phyloP scores from a whole-genome alignment of 192 early-diverging fungal genomes.

The Lobosporangium transversale region DNA sequence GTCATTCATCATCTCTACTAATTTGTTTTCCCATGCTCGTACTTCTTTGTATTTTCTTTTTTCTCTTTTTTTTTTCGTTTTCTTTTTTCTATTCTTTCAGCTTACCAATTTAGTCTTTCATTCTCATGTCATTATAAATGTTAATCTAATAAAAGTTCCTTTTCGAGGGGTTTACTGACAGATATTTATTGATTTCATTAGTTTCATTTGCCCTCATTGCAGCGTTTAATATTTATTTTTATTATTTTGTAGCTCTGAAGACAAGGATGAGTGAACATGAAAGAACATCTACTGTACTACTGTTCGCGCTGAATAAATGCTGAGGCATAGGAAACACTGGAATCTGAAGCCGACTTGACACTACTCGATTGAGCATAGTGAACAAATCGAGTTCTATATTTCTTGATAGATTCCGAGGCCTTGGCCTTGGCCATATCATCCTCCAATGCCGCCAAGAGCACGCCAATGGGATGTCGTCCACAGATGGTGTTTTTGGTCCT shows the following conservation, averaged over 20 bases:
- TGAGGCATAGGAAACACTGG: constrained; percentile 45
- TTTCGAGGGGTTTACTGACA: too few species aligned
- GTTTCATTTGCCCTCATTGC: too few species aligned
- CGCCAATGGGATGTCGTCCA: constrained; percentile 89
- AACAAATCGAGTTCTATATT: constrained; percentile 63
- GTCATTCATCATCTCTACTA: not conserved
- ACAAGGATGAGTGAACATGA: too few species aligned
- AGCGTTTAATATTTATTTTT: too few species aligned
- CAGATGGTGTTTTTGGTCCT: constrained; percentile 94
- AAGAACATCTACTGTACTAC: too few species aligned
- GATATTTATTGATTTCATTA: too few species aligned
- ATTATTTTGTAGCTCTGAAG: too few species aligned
- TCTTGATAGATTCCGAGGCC: not conserved
- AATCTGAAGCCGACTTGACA: constrained; percentile 20
- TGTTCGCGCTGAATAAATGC: constrained; percentile 33
- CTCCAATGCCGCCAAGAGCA: constrained; percentile 78
- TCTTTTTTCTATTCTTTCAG: not conserved
- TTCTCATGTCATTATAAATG: not conserved
- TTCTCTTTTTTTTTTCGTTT: not conserved
- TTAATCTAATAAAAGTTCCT: too few species aligned
- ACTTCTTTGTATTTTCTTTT: not conserved
- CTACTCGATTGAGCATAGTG: constrained; percentile 88
- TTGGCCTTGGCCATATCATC: constrained; percentile 18
- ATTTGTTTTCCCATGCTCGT: not conserved
- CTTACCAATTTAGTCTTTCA: not conserved